Evolutionary conservation across 768 basidiomycete species (phyloP).

Genomic region (Termitomyces heimii): DNA sequence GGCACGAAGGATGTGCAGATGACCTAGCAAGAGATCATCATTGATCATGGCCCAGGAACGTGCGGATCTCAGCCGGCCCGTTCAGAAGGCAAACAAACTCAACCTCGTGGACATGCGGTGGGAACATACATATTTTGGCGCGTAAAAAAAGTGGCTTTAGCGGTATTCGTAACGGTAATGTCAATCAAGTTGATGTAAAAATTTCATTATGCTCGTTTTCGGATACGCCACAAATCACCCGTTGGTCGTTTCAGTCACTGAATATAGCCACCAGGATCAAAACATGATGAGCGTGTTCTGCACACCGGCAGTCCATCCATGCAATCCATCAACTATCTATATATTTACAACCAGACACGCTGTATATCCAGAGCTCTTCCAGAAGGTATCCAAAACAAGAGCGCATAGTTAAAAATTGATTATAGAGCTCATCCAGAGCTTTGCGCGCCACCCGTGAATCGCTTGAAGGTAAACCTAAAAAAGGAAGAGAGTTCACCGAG

Average conservation of each 20-base stretch:
- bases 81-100: neutral
- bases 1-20: neutral
- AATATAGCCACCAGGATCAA: neutral
- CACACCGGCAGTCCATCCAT: neutral
- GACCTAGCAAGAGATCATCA: neutral
- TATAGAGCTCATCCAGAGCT: slow-evolving; percentile 13
- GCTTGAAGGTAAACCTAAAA: slow-evolving; percentile 79
- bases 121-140: too few relatives aligned
- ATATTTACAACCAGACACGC: neutral
- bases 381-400: neutral
- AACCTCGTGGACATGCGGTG: too few relatives aligned
- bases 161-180: neutral
- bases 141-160: too few relatives aligned
- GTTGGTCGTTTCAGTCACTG: neutral
- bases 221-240: too few relatives aligned
- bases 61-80: slow-evolving; percentile 4
- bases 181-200: neutral
- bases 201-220: too few relatives aligned
- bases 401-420: neutral
- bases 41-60: neutral
- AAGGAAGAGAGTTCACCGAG: neutral
- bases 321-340: neutral
- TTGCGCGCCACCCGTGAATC: slow-evolving; percentile 41
- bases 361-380: neutral
- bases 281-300: too few relatives aligned